phyloP scores from a whole-genome alignment of 768 basidiomycete genomes.

The Mycena rosella region DNA sequence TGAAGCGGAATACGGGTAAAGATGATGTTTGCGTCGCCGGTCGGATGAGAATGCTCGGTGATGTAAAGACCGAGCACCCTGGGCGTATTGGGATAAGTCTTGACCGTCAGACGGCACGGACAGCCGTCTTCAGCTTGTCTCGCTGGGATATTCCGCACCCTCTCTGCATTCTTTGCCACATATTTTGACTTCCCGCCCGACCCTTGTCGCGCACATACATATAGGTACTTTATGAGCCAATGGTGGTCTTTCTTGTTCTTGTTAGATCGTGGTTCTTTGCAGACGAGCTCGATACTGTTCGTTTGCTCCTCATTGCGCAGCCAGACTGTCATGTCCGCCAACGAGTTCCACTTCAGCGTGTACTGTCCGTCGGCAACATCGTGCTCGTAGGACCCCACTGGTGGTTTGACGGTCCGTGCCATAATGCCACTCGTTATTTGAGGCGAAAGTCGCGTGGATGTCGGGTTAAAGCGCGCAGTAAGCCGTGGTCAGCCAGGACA shows the following conservation, averaged over 20 bases:
- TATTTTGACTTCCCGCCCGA: background rate
- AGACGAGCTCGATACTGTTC: background rate
- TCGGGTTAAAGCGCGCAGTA: too few species aligned
- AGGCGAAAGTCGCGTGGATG: too few species aligned
- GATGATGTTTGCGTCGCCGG: background rate
- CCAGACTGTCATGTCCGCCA: background rate
- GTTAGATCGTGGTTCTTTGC: background rate
- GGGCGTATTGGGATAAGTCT: background rate
- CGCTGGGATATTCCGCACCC: background rate
- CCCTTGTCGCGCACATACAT: constrained; percentile 1
- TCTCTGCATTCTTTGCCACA: background rate
- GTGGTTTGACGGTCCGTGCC: background rate
- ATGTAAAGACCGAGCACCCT: background rate
- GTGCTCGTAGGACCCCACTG: background rate
- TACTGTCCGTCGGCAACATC: background rate
- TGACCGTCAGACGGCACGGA: background rate
- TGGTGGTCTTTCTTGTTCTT: background rate
- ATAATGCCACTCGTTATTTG: background rate
- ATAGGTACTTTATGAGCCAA: constrained; percentile 1
- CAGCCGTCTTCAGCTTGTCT: background rate
- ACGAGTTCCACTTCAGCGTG: background rate
- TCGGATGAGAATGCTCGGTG: background rate
- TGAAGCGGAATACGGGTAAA: background rate
- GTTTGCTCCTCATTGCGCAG: background rate
- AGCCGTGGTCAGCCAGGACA: too few species aligned